These are phyloP conservation scores for Ganoderma multipileum DNA, from an alignment of 1,284 basidiomycete species.

Conservation along the genomic window DNA sequence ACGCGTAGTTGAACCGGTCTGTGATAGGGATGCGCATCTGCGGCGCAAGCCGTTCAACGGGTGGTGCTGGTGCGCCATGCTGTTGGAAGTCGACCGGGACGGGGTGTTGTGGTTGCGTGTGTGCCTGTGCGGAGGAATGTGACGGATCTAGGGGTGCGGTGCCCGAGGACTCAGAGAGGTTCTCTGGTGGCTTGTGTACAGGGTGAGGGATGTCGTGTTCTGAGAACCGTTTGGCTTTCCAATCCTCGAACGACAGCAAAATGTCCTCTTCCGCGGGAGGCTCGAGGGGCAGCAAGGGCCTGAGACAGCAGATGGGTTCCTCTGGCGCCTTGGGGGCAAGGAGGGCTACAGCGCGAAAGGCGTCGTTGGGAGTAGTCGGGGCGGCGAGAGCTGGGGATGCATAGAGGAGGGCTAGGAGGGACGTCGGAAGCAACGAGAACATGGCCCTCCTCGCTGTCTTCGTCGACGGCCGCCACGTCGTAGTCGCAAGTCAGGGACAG, in stretches of 20 bases:
- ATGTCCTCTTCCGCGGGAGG: constrained; percentile 62
- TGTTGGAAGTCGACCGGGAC: constrained; percentile 24
- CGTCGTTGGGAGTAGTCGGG: constrained; percentile 60
- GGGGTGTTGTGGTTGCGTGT: constrained; percentile 13
- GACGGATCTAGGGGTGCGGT: constrained; percentile 10
- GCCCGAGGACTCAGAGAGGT: constrained; percentile 17
- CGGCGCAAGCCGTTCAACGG: constrained; percentile 53
- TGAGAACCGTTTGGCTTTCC: constrained; percentile 76
- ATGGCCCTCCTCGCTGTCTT: constrained; percentile 33
- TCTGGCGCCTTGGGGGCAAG: constrained; percentile 55
- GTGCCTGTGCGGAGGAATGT: constrained; percentile 4
- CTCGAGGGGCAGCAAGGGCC: constrained; percentile 56
- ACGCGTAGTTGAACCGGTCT: constrained; percentile 94
- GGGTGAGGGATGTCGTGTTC: constrained; percentile 36
- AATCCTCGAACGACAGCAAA: constrained; percentile 88
- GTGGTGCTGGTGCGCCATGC: constrained; percentile 18
- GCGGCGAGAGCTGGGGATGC: constrained; percentile 46
- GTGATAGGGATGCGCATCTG: constrained; percentile 72
- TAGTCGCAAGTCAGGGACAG: constrained; percentile 7
- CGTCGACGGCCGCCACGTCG: constrained; percentile 32
- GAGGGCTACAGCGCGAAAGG: constrained; percentile 60
- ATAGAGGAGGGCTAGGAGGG: constrained; percentile 50
- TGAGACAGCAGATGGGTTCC: constrained; percentile 71
- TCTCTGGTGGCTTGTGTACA: constrained; percentile 26
- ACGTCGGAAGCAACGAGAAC: constrained; percentile 36